Conservation (phyloP, 257 asterid species). For the Craterostigma plantagineum region DNA sequence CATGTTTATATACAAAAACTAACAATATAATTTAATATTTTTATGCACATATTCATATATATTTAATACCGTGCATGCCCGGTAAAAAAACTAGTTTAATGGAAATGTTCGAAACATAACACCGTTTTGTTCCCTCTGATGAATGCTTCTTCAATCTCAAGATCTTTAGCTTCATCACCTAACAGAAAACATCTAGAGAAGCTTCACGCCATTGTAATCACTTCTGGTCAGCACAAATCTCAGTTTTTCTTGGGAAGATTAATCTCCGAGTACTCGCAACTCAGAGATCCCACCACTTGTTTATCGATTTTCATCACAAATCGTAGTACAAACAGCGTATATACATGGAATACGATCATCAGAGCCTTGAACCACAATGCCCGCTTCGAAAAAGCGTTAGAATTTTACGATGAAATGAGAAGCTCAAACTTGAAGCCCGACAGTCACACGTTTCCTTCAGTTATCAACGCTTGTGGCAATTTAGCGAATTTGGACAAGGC, state of each 20-base stretch:
- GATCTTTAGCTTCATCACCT: constrained; percentile 25
- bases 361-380: constrained; percentile 64
- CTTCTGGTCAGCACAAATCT: constrained; percentile 29
- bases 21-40: too few relatives aligned
- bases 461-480: constrained; percentile 51
- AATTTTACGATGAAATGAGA: constrained; percentile 40
- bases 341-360: constrained; percentile 50
- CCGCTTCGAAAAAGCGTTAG: constrained; percentile 28
- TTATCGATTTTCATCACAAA: constrained; percentile 22
- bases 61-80: too few relatives aligned
- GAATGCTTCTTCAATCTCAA: constrained; percentile 20
- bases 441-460: constrained; percentile 59
- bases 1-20: too few relatives aligned
- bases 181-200: constrained; percentile 25
- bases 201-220: constrained; percentile 33
- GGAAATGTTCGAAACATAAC: too few relatives aligned
- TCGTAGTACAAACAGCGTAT: constrained; percentile 15
- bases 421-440: constrained; percentile 30
- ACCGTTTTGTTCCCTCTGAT: too few relatives aligned
- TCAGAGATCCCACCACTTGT: constrained; percentile 35
- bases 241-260: constrained; percentile 41
- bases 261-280: constrained; percentile 47
- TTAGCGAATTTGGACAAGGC: constrained; percentile 35
- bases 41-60: too few relatives aligned
- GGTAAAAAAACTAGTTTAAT: too few relatives aligned